phyloP scores from a whole-genome alignment of 2,329 filamentous ascomycete species.

The Aspergillus bombycis region DNA sequence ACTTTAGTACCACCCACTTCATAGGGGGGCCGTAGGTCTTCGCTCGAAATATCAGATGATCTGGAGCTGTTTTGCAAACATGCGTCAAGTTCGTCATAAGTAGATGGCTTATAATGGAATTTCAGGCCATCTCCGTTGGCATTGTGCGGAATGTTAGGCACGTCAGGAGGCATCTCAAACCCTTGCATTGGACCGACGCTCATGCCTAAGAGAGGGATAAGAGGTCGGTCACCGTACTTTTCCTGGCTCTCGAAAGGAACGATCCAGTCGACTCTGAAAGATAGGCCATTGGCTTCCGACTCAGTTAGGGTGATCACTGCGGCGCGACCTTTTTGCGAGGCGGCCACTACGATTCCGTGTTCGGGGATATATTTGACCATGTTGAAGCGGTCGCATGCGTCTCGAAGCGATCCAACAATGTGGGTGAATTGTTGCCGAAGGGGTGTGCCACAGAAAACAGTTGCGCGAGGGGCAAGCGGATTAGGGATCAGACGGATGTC shows the following conservation, averaged over 20 bases:
- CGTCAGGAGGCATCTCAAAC: constrained; percentile 41
- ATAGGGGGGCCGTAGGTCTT: not conserved
- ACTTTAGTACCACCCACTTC: not conserved
- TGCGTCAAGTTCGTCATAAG: constrained; percentile 7
- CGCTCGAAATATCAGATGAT: not conserved
- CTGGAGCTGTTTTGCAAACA: not conserved
- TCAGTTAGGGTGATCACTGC: constrained; percentile 57
- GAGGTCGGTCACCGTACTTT: constrained; percentile 45
- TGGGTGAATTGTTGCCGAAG: constrained; percentile 34
- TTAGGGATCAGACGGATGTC: constrained; percentile 42
- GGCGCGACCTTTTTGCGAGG: constrained; percentile 60
- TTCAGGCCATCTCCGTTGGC: constrained; percentile 21
- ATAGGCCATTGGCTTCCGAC: constrained; percentile 38
- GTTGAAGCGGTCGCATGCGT: constrained; percentile 56
- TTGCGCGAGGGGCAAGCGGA: constrained; percentile 33
- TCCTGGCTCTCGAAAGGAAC: constrained; percentile 59
- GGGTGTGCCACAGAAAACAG: constrained; percentile 35
- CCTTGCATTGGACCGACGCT: constrained; percentile 62
- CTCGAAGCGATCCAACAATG: constrained; percentile 25
- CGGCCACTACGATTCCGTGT: constrained; percentile 61
- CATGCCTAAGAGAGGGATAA: constrained; percentile 56
- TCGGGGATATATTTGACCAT: constrained; percentile 62
- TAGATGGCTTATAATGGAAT: constrained; percentile 25
- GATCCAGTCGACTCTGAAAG: constrained; percentile 60
- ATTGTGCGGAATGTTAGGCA: constrained; percentile 35